These are phyloP conservation scores for Xylariaceae sp. DNA, from an alignment of 2,329 filamentous ascomycete genomes.

Conservation along the genomic window DNA sequence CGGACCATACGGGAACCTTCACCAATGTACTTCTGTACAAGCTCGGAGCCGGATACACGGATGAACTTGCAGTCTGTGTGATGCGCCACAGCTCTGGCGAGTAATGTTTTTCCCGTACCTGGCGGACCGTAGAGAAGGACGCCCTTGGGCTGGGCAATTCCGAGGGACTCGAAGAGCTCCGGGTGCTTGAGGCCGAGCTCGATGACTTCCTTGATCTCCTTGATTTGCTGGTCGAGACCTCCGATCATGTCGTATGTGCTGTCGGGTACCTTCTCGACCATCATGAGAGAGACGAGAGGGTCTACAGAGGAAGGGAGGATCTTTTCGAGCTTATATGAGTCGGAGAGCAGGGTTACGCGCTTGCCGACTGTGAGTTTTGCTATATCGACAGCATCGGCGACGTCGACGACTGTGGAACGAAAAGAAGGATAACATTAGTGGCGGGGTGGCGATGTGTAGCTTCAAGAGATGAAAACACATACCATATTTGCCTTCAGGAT, in stretches of 20 bases:
- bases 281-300: slow-evolving; percentile 98
- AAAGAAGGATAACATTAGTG: too few species aligned
- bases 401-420: slow-evolving; percentile 85
- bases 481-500: slow-evolving; percentile 99
- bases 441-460: too few species aligned
- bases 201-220: slow-evolving; percentile 99
- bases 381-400: slow-evolving; percentile 91
- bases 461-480: slow-evolving; percentile 17
- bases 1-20: slow-evolving; percentile 98
- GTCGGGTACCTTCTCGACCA: slow-evolving; percentile 99
- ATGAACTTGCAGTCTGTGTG: slow-evolving; percentile 99
- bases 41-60: slow-evolving; percentile 87
- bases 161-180: slow-evolving; percentile 97
- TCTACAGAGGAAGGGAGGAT: slow-evolving; percentile 98
- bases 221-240: slow-evolving; percentile 97
- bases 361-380: slow-evolving; percentile 95
- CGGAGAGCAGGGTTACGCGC: slow-evolving; percentile 91
- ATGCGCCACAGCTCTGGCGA: slow-evolving; percentile 93
- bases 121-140: slow-evolving; percentile 95
- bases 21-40: slow-evolving; percentile 99
- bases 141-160: slow-evolving; percentile 96
- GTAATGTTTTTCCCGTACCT: slow-evolving; percentile 92
- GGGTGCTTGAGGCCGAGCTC: slow-evolving; percentile 97
- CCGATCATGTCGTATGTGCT: slow-evolving; percentile 99
- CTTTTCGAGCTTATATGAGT: slow-evolving; percentile 98